Evolutionary conservation across 78 protist species (phyloP).

Genomic region (Emiliania huxleyi): DNA sequence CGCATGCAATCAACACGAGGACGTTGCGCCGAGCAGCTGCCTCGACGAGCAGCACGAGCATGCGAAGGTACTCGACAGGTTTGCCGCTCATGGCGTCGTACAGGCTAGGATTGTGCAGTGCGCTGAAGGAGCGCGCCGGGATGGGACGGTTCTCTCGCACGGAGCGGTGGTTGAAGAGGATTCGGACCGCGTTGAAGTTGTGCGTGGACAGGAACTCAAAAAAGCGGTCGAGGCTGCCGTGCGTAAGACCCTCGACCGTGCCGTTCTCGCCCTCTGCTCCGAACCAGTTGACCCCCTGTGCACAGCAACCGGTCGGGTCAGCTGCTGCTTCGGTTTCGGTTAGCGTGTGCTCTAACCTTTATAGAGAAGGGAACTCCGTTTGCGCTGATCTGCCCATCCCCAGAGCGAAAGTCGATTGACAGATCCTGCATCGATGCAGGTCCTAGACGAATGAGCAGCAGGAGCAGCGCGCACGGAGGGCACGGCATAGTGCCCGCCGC

Average conservation of each 20-base stretch:
- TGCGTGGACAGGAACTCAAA: neutral
- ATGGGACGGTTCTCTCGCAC: neutral
- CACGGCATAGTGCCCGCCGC: too few relatives aligned
- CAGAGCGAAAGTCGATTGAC: neutral
- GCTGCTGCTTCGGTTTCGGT: neutral
- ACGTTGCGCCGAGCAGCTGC: neutral
- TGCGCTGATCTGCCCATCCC: neutral
- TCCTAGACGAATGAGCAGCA: too few relatives aligned
- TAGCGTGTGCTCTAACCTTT: neutral
- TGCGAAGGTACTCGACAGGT: neutral
- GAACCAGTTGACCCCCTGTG: neutral
- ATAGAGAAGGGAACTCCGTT: neutral
- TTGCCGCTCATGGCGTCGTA: neutral
- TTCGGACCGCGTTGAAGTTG: neutral
- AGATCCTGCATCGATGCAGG: too few relatives aligned
- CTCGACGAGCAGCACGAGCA: neutral
- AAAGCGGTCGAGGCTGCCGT: neutral
- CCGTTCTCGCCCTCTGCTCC: neutral
- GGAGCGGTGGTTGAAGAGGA: neutral
- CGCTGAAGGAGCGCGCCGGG: neutral
- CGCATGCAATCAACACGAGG: neutral
- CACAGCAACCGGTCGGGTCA: neutral
- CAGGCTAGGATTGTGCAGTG: neutral
- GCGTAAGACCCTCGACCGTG: neutral
- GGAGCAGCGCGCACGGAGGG: too few relatives aligned